A percentile compares a stretch with the other conserved stretches of the same genome.
phyloP scores from a whole-genome alignment of 2,329 filamentous ascomycete species.

The Emmonsiellopsis sp. region DNA sequence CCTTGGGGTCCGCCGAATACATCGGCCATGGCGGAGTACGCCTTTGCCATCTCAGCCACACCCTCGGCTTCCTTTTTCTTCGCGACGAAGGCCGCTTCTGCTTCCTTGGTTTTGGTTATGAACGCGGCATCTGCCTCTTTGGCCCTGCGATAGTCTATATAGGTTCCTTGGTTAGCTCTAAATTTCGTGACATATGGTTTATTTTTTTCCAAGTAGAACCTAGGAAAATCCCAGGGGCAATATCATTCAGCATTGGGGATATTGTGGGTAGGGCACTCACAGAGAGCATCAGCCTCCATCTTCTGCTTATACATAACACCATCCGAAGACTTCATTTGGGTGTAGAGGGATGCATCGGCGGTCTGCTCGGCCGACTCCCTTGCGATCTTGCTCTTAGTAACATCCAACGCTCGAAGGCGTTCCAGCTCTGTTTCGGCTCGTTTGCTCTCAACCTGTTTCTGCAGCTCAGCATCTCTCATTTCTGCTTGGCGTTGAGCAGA shows the following conservation, averaged over 20 bases:
- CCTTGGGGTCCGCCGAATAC: constrained; percentile 72
- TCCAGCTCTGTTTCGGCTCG: constrained; percentile 73
- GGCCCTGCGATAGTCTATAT: constrained; percentile 19
- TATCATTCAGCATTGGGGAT: too few species aligned
- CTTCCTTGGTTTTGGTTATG: constrained; percentile 58
- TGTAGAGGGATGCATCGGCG: constrained; percentile 43
- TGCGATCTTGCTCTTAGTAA: constrained; percentile 60
- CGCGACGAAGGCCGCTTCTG: constrained; percentile 52
- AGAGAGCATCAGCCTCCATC: constrained; percentile 31
- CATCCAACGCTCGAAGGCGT: constrained; percentile 64
- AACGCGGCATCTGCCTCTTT: constrained; percentile 45
- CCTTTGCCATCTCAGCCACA: constrained; percentile 66
- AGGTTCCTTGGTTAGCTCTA: constrained; percentile 4
- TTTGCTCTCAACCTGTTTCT: constrained; percentile 67
- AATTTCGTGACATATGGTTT: background rate
- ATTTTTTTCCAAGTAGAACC: too few species aligned
- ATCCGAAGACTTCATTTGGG: constrained; percentile 46
- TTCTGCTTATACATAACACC: constrained; percentile 34
- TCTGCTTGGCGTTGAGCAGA: constrained; percentile 65
- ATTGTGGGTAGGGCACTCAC: constrained; percentile 13
- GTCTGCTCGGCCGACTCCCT: constrained; percentile 35
- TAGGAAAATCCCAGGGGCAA: too few species aligned
- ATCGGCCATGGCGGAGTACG: constrained; percentile 62
- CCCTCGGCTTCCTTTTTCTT: constrained; percentile 70
- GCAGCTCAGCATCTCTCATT: constrained; percentile 68